Base-by-base conservation (phyloP, 2,329 filamentous ascomycete genomes). In the Fusarium secorum region DNA sequence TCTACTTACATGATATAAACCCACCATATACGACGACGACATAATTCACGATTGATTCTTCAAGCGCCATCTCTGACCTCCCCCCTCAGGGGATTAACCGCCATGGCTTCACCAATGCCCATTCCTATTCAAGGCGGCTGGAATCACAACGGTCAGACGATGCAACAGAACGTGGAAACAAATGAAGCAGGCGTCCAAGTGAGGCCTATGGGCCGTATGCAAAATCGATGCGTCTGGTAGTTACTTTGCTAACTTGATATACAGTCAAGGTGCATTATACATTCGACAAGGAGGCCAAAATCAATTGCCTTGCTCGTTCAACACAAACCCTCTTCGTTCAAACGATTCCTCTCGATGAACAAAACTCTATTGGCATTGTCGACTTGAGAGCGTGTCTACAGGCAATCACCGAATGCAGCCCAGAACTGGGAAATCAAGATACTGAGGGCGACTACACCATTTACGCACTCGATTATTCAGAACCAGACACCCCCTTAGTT, bases 211-310 rank as follows among this genome's bases (percentile, higher is more conserved):
- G 89, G 89, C 82, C 85, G 90, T 92, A 88, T 79, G 89, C 53
- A 62, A 48, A 71, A 58, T 58, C 54, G 54, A 44, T 64, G 49
- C 62, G 54, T 39, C 48, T 36, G 28, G 39, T 52, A 11, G 45
- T 68, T 57, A 22, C 17, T 49, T 72, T 26, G 62, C 75, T 75
- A 70, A 76, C 74, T 26, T 44, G 42, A 53, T 44, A 39, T 73
- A 44, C 81, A 97, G 95, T 98, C 81, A 98, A 98, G 86, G 92
- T 98, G 53, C 90, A 97, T 67, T 99, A 98, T 82, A 97, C 94
- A 35, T 98, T 98, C 82, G 95, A 98, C 80, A 90, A 91, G 78
- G 91, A 95, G 73, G 91, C 90, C 82, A 94, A 94, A 81, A 91
- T 94, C 71, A 95, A 95, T 78, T 98, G 94, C 81, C 87, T 99